Evolutionary conservation across 75 land plant genomes (phyloP), one percentile per base, ranked within the genome.

Genomic region (Pinus taeda): DNA sequence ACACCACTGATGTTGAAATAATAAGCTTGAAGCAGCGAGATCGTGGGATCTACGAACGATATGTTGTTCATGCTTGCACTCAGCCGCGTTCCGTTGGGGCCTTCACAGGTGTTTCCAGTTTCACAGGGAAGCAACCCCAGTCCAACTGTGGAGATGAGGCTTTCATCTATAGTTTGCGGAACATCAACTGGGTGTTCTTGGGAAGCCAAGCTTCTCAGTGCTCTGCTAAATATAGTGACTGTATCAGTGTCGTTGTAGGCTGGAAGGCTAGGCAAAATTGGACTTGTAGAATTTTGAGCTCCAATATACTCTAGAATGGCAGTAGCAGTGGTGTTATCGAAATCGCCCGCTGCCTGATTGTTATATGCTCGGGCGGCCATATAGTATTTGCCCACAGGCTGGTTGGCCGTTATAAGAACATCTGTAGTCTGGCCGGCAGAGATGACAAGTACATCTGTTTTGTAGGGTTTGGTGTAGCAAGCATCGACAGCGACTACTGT

Each of bases 111-210:
- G 4, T 20, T 20, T 17, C 4, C 4, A 20, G n/a, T 11, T 6
- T 6, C 60, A 11, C 17, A 59, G 12, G 60, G 60, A 59, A 9
- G 71, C 63, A 17, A 88, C 89, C 60, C 88, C 3, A 88, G 72
- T 6, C 95, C 95, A 4, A 88, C 86, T 6, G 91, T 87, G 75
- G 90, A 86, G 80, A 90, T 77, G 33, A 93, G 79, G 22, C 77
- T 60, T 56, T 64, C 67, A 76, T 89, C 90, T 20, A 59, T 59
- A 3, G 4, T 20, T 20, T 15, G 17, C 60, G 60, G 60, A 15
- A 59, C 60, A 11, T 17, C 17, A 0, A 59, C 60, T 20, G 17
- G 60, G 60, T 59, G 60, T 11, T 59, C 60, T 4, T 20, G 11
- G 17, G 76, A 70, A 1, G 82, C 86, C 24, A 87, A 57, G 84